Base-by-base conservation (phyloP, 805 yeast genomes). In the Ogataea populi-albae region DNA sequence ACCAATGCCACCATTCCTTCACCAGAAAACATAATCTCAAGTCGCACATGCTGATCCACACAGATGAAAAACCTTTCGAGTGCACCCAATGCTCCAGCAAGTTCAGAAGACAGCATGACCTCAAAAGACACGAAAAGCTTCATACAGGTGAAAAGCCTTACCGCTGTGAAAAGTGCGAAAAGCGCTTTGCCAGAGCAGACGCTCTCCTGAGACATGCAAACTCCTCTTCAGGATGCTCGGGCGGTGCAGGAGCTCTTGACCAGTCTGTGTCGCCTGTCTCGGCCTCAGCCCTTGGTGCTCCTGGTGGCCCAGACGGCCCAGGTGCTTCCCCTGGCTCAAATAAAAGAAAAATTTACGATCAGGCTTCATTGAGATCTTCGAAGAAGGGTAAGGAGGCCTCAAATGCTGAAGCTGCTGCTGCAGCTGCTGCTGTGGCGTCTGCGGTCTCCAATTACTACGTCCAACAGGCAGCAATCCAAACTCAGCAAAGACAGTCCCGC, bases 61-160 rank as follows among this genome's bases (percentile, higher is more conserved):
- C 86, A 11, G 67, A 71, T 32, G 70, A 68, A 43, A 79, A 75
- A 52, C 86, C 88, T 2, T 83, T 71, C 57, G 57, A 63, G 17
- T 85, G 95, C 57, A 43, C 70, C 9, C 68, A 71, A 19, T 85
- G 95, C 51, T 62, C 69, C 34, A 64, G 74, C 30, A 72, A 68
- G 45, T 85, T 86, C 57, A 69, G 93, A 41, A 67, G 94, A 30
- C 70, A 77, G 20, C 89, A 84, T 55, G 94, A 86, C 55, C 65
- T 86, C 50, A 82, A 78, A 50, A 69, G 95, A 35, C 95, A 85
- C 51, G 75, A 73, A 38, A 81, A 81, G 57, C 66, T 81, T 23
- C 95, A 85, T 52, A 74, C 87, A 0, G 91, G 91, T 16, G 86
- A 77, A 45, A 79, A 74, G 54, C 89, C 91, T 1, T 79, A 63